Evolutionary conservation across 495 filamentous ascomycete species (phyloP).

Genomic region (Clavariopsis aquatica): DNA sequence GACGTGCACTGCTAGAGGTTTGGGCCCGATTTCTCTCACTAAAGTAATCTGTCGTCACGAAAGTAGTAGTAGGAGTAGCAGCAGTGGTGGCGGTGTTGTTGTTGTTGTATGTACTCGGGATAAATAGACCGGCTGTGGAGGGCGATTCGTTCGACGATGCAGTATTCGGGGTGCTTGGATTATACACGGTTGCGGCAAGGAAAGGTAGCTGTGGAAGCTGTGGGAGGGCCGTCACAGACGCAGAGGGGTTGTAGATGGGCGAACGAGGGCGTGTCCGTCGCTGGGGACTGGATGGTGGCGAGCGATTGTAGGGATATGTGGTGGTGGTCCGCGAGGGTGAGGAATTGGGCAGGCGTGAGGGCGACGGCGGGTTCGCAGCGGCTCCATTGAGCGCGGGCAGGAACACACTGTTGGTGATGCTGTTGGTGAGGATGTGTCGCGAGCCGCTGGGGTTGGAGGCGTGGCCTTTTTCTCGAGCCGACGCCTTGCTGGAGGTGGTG

Average conservation of each 20-base stretch:
- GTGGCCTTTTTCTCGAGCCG: conserved; percentile 51
- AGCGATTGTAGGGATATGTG: conserved; percentile 27
- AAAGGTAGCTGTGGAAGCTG: conserved; percentile 37
- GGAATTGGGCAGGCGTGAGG: conserved; percentile 22
- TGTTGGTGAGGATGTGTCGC: conserved; percentile 54
- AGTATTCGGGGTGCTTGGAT: conserved; percentile 39
- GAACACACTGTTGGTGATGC: conserved; percentile 28
- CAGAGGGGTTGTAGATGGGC: conserved; percentile 32
- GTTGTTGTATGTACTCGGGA: conserved; percentile 23
- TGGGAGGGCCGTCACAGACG: conserved; percentile 34
- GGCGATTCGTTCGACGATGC: conserved; percentile 26
- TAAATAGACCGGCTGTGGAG: conserved; percentile 32
- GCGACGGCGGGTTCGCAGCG: conserved; percentile 34
- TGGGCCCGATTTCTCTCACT: conserved; percentile 17
- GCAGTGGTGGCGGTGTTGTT: conserved; percentile 8
- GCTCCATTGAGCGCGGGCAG: conserved; percentile 34
- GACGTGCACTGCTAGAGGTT: conserved; percentile 12
- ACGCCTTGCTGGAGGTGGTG: conserved; percentile 67
- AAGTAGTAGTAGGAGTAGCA: too few relatives aligned
- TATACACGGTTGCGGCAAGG: conserved; percentile 40
- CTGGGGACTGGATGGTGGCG: conserved; percentile 41
- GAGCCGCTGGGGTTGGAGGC: conserved; percentile 49
- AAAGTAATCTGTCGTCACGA: conserved; percentile 35
- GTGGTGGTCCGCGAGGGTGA: conserved; percentile 24
- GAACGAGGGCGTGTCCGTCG: conserved; percentile 34